These are phyloP conservation scores for Chaetomium cochliodes DNA, from an alignment of 495 filamentous ascomycete genomes.

Conservation along the genomic window DNA sequence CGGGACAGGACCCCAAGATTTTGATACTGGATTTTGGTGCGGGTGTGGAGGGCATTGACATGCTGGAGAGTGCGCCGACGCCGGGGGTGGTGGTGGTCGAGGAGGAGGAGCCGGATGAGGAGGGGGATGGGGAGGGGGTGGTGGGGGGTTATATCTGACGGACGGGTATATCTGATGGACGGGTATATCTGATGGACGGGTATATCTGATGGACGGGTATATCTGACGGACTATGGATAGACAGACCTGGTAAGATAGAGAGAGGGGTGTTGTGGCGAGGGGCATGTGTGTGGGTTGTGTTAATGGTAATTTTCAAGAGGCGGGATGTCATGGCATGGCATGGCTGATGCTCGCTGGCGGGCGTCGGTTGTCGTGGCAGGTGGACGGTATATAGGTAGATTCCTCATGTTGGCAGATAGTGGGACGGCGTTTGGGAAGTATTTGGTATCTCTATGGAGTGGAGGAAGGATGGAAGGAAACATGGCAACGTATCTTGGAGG, in stretches of 20 bases:
- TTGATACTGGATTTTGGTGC: slow-evolving; percentile 86
- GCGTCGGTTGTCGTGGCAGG: not conserved
- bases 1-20: slow-evolving; percentile 86
- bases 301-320: slow-evolving; percentile 12
- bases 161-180: too few relatives aligned
- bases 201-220: not conserved
- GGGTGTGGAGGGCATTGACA: slow-evolving; percentile 53
- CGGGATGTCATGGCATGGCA: not conserved
- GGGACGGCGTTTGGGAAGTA: not conserved
- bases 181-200: too few relatives aligned
- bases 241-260: not conserved
- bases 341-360: slow-evolving; percentile 6
- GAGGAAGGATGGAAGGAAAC: not conserved
- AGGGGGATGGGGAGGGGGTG: not conserved
- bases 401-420: not conserved
- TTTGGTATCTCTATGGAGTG: too few relatives aligned
- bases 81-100: slow-evolving; percentile 2
- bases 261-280: not conserved
- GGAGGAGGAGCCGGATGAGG: not conserved
- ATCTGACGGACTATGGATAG: not conserved
- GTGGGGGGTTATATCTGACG: not conserved
- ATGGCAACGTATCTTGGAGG: not conserved
- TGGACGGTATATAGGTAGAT: not conserved
- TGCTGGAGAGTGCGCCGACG: slow-evolving; percentile 46
- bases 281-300: not conserved